Evolutionary conservation across 805 yeast genomes (phyloP), one percentile per base, ranked within the genome.

Genomic region (Metschnikowia baotianmanensis): DNA sequence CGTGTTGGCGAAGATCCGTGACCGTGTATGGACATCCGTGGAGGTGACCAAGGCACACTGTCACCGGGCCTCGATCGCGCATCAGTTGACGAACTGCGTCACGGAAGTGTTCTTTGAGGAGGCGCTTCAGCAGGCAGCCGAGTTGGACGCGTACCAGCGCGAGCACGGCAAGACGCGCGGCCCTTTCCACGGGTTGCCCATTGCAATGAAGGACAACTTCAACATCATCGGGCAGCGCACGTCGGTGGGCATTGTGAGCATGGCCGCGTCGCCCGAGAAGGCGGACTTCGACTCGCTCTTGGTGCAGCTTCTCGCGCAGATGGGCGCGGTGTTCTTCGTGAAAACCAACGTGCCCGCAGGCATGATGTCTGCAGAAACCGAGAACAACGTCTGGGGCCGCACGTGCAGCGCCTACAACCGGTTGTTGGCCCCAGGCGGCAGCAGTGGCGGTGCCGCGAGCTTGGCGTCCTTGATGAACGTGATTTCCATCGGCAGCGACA

Each of bases 51-150:
- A 57, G 9, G 84, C 85, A 1, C 80, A 74, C 56, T 71, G 78
- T 44, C 80, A 80, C 51, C 58, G 85, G 32, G 77, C 84, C 3
- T 70, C 78, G 3, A 58, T 77, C 16, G 80, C 80, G 0, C 83
- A 78, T 46, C 84, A 80, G 50, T 58, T 80, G 45, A 53, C 59
- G 24, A 65, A 67, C 39, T 70, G 74, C 47, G 56, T 65, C 24
- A 47, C 61, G 9, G 74, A 70, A 39, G 63, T 69, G 10, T 52
- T 59, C 54, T 54, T 62, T 52, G 65, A 59, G 16, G 59, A 55
- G 19, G 65, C 59, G 1, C 33, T 62, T 12, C 33, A 43, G 26
- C 47, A 36, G 26, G 67, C 68, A 1, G 38, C 40, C 18, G 52
- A 45, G 17, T 48, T 62, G 36, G 68, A 63, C 41, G 45, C 45